Evolutionary conservation across 805 yeast genomes (phyloP), one percentile per base, ranked within the genome.

Genomic region (Myxozyma vanderwaltii): DNA sequence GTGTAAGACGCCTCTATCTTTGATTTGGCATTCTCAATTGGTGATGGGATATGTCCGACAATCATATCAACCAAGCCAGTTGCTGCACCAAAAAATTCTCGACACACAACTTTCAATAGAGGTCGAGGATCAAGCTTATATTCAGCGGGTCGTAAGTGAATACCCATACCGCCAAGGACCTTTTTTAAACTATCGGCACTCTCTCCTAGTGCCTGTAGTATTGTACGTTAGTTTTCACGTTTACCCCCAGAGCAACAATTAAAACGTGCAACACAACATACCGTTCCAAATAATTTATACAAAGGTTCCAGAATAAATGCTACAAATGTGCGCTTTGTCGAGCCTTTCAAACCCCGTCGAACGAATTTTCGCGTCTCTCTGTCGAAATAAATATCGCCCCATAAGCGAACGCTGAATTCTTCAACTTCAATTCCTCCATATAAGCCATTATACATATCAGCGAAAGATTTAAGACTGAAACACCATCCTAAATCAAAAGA

Each of bases 321-420:
- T 4, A 81, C 79, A 71, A 92, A 88, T 1, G 89, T 70, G 41
- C 74, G 60, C 58, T 60, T 69, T 13, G 62, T 48, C 0, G 71
- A 69, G 29, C 64, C 53, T 59, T 70, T 48, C 45, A 56, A 54
- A 73, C 74, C 49, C 63, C 66, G 36, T 0, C 70, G 70, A 0
- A 78, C 68, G 64, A 90, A 86, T 54, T 74, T 79, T 8, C 81
- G 78, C 0, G 74, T 65, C 0, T 62, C 56, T 1, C 74, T 66
- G 51, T 82, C 72, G 68, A 75, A 89, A 65, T 78, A 84, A 5
- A 83, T 69, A 61, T 86, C 85, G 0, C 96, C 97, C 97, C 97
- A 91, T 21, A 91, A 74, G 56, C 83, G 76, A 44, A 70, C 68
- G 0, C 82, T 74, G 69, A 91, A 82, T 1, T 74, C 73, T 1